Conservation (phyloP, 148 eudicot genomes). For the Spergularia bocconei region DNA sequence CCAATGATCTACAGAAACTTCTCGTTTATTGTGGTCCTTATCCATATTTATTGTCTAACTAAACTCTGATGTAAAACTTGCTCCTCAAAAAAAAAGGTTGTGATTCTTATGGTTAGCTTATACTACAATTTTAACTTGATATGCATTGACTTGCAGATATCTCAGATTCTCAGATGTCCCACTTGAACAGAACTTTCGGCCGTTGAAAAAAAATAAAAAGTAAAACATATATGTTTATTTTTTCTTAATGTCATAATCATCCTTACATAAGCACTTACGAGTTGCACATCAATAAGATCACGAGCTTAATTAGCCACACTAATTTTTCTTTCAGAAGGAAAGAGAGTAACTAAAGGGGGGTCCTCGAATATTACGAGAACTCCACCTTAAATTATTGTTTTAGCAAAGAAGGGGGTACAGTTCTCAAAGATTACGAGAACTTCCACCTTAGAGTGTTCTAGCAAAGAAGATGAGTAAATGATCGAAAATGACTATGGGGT, state of each 20-base stretch:
- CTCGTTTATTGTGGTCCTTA: slow-evolving; percentile 20
- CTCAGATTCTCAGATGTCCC: slow-evolving; percentile 10
- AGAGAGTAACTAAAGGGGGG: too few relatives aligned
- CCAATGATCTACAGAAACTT: not conserved
- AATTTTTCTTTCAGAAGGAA: too few relatives aligned
- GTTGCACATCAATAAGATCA: not conserved
- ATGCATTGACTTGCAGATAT: slow-evolving; percentile 11
- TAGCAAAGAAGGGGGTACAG: too few relatives aligned
- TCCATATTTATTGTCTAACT: slow-evolving; percentile 5
- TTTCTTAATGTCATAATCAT: not conserved
- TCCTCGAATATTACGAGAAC: too few relatives aligned
- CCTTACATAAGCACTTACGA: slow-evolving; percentile 10
- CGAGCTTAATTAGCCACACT: not conserved
- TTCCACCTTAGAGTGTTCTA: too few relatives aligned
- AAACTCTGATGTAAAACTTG: not conserved
- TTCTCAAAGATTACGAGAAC: too few relatives aligned
- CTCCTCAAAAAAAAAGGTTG: slow-evolving; percentile 18
- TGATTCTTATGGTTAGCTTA: slow-evolving; percentile 16
- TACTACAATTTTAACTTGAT: slow-evolving; percentile 1
- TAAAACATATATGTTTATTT: slow-evolving; percentile 3
- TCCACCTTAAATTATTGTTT: too few relatives aligned
- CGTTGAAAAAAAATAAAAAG: not conserved
- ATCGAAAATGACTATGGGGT: not conserved
- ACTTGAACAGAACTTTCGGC: slow-evolving; percentile 28
- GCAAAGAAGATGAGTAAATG: too few relatives aligned